Percentiles rank a stretch among this genome's conserved stretches.
phyloP scores from a whole-genome alignment of 345 rosid genomes.

The Sonneratia alba region DNA sequence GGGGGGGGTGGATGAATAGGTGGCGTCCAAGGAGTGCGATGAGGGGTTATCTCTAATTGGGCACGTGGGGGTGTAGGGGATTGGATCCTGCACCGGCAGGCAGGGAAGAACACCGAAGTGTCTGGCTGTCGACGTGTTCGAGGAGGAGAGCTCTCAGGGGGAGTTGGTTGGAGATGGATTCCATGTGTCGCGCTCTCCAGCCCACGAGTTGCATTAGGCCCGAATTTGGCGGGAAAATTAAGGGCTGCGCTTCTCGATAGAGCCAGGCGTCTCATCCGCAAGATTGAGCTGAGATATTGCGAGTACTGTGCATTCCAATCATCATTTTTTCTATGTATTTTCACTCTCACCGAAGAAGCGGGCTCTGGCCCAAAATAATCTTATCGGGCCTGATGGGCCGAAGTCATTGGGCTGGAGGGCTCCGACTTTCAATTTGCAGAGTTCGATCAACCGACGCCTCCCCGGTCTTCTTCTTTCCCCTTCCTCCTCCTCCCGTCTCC shows the following conservation, averaged over 20 bases:
- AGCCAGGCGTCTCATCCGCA: background rate
- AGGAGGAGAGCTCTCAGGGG: background rate
- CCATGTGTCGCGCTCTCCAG: background rate
- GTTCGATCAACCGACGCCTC: no score
- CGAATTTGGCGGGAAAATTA: conserved; percentile 2
- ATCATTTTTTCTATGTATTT: no score
- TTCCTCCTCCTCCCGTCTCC: no score
- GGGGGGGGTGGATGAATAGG: background rate
- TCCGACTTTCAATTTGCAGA: no score
- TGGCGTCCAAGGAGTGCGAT: background rate
- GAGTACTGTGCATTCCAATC: no score
- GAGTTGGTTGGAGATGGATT: background rate
- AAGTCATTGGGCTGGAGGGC: no score
- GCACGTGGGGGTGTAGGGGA: background rate
- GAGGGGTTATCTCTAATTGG: background rate
- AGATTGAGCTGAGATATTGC: background rate
- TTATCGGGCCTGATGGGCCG: no score
- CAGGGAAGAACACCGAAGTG: background rate
- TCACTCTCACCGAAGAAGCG: no score
- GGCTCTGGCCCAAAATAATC: no score
- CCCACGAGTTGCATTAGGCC: background rate
- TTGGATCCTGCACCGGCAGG: background rate
- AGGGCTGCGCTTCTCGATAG: background rate
- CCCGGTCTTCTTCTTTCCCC: no score
- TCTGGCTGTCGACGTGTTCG: background rate